phyloP scores from a whole-genome alignment of 192 early-diverging fungal species.

The Entomortierella beljakovae region DNA sequence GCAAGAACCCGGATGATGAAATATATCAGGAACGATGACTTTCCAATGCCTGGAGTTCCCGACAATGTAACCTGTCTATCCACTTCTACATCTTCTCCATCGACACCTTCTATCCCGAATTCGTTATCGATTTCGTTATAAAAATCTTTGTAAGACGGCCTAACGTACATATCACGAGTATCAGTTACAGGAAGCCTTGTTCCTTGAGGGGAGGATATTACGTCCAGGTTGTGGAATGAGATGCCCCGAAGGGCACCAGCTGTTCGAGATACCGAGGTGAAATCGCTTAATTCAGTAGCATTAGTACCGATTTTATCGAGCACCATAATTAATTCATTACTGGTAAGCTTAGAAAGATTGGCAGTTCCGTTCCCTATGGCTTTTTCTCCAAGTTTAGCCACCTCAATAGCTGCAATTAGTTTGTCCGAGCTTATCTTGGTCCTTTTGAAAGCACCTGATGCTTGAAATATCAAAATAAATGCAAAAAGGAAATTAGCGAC shows the following conservation, averaged over 20 bases:
- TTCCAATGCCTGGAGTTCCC: conserved; percentile 49
- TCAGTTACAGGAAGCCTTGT: conserved; percentile 9
- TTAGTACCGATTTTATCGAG: background rate
- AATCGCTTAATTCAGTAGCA: background rate
- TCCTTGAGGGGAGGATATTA: background rate
- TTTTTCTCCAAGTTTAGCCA: background rate
- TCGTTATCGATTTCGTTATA: conserved; percentile 13
- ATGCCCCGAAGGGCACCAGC: background rate
- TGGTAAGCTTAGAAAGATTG: background rate
- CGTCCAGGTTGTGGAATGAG: background rate
- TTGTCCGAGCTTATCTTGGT: background rate
- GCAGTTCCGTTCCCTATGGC: background rate
- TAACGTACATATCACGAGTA: conserved; percentile 17
- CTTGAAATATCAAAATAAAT: background rate
- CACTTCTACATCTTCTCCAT: background rate
- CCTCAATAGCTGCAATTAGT: background rate
- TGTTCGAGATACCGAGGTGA: background rate
- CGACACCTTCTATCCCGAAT: background rate
- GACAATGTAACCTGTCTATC: conserved; percentile 18
- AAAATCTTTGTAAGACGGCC: conserved; percentile 29
- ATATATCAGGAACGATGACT: conserved; percentile 51
- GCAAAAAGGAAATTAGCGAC: background rate
- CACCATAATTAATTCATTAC: background rate
- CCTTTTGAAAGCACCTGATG: background rate
- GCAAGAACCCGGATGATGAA: conserved; percentile 36